Percentiles rank a stretch among this genome's conserved stretches.
Evolutionary conservation across 2,329 filamentous ascomycete genomes (phyloP).

Genomic region (Ophiostoma piceae): DNA sequence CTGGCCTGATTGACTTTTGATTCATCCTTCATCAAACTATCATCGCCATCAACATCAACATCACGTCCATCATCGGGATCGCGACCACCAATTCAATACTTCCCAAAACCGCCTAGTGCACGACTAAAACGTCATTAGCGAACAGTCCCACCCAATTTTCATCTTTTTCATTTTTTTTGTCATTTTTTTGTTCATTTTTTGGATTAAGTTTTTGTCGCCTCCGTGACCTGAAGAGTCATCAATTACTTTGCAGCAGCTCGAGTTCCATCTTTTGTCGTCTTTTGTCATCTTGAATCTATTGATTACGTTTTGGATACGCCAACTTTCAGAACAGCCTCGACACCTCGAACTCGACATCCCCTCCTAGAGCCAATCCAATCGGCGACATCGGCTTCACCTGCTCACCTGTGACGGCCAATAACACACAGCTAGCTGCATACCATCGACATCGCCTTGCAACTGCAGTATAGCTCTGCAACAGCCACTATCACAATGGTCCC

Average conservation of each 20-base stretch:
- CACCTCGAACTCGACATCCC: neutral
- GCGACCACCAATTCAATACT: neutral
- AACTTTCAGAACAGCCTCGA: neutral
- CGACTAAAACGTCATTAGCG: slow-evolving; percentile 1
- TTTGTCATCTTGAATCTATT: too few species aligned
- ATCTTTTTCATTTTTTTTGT: slow-evolving; percentile 3
- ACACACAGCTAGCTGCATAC: neutral
- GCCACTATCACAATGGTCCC: slow-evolving; percentile 43
- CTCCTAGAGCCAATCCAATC: neutral
- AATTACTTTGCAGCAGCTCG: neutral
- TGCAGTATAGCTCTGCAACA: neutral
- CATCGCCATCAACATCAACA: neutral
- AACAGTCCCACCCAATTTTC: neutral
- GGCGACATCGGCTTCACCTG: slow-evolving; percentile 6
- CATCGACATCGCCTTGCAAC: neutral
- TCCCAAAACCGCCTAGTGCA: slow-evolving; percentile 8
- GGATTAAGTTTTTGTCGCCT: neutral
- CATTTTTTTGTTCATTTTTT: slow-evolving; percentile 8
- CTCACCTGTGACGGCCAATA: neutral
- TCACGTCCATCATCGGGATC: neutral
- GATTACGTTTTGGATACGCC: neutral
- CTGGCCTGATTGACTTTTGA: neutral
- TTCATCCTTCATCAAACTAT: neutral
- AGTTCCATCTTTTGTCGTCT: slow-evolving; percentile 1
- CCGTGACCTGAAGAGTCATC: slow-evolving; percentile 11